phyloP scores from a whole-genome alignment of 1,284 basidiomycete species.

The Fistulina hepatica region DNA sequence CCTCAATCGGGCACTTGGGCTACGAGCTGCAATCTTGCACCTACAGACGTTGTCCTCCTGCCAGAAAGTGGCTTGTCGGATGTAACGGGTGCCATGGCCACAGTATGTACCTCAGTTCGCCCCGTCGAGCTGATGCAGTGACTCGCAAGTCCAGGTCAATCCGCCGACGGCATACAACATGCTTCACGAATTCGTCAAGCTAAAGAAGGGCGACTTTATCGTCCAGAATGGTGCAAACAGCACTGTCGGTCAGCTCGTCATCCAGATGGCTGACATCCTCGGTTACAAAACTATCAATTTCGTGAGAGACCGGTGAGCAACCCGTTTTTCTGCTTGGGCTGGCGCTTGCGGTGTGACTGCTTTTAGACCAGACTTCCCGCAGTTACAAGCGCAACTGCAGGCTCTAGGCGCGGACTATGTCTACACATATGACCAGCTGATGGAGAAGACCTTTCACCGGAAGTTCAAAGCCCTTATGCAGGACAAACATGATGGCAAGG shows the following conservation, averaged over 20 bases:
- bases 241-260: constrained; percentile 71
- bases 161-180: constrained; percentile 77
- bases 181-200: constrained; percentile 56
- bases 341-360: constrained; percentile 1
- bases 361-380: constrained; percentile 28
- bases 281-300: constrained; percentile 71
- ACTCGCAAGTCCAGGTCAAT: constrained; percentile 49
- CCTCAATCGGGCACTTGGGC: constrained; percentile 71
- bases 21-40: constrained; percentile 43
- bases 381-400: constrained; percentile 40
- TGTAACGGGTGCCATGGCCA: constrained; percentile 64
- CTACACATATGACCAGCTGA: constrained; percentile 62
- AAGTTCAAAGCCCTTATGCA: constrained; percentile 29
- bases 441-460: constrained; percentile 39
- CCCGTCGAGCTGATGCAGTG: neutral
- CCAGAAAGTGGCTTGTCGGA: constrained; percentile 41
- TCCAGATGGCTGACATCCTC: constrained; percentile 63
- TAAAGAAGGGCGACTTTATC: constrained; percentile 62
- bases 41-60: constrained; percentile 50
- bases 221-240: constrained; percentile 82
- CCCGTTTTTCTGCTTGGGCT: constrained; percentile 3
- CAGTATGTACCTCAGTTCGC: constrained; percentile 30
- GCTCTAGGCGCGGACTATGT: constrained; percentile 63
- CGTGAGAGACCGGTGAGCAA: constrained; percentile 52
- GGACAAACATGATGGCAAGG: constrained; percentile 51